Base-by-base conservation (phyloP, 148 eudicot genomes). In the Oxyria digyna region DNA sequence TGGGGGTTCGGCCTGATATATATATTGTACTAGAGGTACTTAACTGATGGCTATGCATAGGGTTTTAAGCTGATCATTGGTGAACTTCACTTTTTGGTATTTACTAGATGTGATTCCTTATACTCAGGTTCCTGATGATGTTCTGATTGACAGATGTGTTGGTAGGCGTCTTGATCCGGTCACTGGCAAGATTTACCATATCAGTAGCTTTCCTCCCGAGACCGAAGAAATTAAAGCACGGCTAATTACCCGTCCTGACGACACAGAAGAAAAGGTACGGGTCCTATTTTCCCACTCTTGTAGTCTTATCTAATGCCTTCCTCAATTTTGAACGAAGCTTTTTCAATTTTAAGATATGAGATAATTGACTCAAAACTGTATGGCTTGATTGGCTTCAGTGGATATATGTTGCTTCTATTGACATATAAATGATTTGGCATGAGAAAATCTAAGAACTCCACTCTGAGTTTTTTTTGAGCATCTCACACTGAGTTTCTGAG, bases 131-230 rank as follows among this genome's bases (percentile, higher is more conserved):
- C 96, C 97, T 78, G 99, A 94, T 76, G 96, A 88, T 64, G 79
- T 80, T 79, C 84, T 94, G 78, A 84, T 91, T 24, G 86, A 91
- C 73, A 84, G 99, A 84, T 94, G 99, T 79, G 88, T 94, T 80
- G 97, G 99, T 67, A 84, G 99, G 84, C 85, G 91, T 69, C 76
- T 90, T 75, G 99, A 94, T 73, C 97, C 99, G 66, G 67, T 82
- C 73, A 88, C 93, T 0, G 96, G 99, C 71, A 91, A 84, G 78
- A 94, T 94, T 42, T 94, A 94, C 78, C 99, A 94, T 75, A 20
- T 94, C 12, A 81, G 71, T 20, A 82, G 81, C 67, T 91, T 84
- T 76, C 89, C 89, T 72, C 97, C 97, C n/a, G 87, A 88, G 70
- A 88, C 81, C 1, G 85, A 88, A 41, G 99, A 91, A 85, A 75